Evolutionary conservation across 164 flowering plant species (phyloP), one percentile per base, ranked within the genome.

Genomic region (Stephania japonica): DNA sequence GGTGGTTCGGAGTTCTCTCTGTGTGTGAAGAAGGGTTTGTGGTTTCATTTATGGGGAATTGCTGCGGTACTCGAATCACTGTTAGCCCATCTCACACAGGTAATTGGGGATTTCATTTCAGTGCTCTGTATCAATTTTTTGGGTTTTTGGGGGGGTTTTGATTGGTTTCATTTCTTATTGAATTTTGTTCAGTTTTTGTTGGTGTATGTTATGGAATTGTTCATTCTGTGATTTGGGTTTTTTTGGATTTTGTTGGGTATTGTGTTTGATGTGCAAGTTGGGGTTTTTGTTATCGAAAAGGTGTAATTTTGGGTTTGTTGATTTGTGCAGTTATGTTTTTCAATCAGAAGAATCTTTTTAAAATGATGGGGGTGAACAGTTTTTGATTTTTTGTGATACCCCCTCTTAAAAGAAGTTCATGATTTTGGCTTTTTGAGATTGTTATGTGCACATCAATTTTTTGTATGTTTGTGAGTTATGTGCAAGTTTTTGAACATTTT

Each of bases 1-100:
- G 38, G 38, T 32, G 38, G 38, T 32, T 32, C 38, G 0, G 38
- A 32, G 38, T 32, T 4, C 38, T 32, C 38, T 32, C 38, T 32
- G 38, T 32, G 38, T 32, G 47, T 14, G 63, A 19, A 21, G n/a
- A 49, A 19, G 27, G 32, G 73, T 5, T 8, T 16, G 43, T 32
- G 26, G 56, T 19, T 53, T 70, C n/a, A 16, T 12, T 73, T 74
- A 70, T 93, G 98, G 98, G 98, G 79, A 76, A 80, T 85, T 89
- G 96, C 78, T 86, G 87, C 67, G 84, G 89, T 70, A 79, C 90
- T 76, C 77, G 82, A 78, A 80, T 92, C 80, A 88, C 90, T 62
- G 93, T 82, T 70, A 87, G 86, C 81, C 84, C 91, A 12, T 71
- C 66, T 72, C 80, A 83, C 75, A 80, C 90, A 75, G 91, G 94